Percentiles rank a stretch among this genome's conserved stretches.
Evolutionary conservation across 2,329 filamentous ascomycete species (phyloP).

Genomic region (Zarea fungicola): DNA sequence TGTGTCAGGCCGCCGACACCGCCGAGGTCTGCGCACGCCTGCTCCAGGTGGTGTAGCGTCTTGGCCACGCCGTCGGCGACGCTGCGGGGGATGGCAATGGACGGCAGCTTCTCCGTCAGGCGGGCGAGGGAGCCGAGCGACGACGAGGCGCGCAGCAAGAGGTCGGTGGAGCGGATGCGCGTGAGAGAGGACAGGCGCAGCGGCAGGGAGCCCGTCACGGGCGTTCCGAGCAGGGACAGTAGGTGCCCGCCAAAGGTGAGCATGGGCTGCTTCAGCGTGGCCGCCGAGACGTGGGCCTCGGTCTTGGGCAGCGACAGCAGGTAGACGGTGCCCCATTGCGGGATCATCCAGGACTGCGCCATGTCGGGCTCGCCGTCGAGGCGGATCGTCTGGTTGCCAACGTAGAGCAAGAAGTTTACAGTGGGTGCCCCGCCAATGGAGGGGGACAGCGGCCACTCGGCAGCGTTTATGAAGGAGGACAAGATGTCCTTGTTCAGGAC

Average conservation of each 20-base stretch:
- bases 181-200: conserved; percentile 78
- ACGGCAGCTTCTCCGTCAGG: conserved; percentile 75
- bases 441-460: conserved; percentile 93
- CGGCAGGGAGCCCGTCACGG: conserved; percentile 75
- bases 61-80: conserved; percentile 82
- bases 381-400: conserved; percentile 70
- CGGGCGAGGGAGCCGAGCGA: conserved; percentile 90
- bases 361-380: conserved; percentile 39
- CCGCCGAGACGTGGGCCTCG: conserved; percentile 51
- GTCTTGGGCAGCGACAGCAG: conserved; percentile 46
- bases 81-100: conserved; percentile 82
- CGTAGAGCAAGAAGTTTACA: conserved; percentile 91
- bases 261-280: conserved; percentile 72
- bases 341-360: conserved; percentile 77
- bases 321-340: conserved; percentile 82
- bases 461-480: conserved; percentile 92
- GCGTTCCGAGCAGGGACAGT: conserved; percentile 79
- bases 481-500: conserved; percentile 79
- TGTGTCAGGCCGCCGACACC: conserved; percentile 65
- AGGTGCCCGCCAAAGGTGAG: conserved; percentile 88
- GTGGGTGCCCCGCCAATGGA: conserved; percentile 92
- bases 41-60: conserved; percentile 70
- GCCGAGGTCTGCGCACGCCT: conserved; percentile 68
- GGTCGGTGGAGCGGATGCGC: conserved; percentile 77
- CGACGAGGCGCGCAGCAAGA: conserved; percentile 84